These are phyloP conservation scores for Mycosphaerella sp. DNA, from an alignment of 2,329 filamentous ascomycete species.

Conservation along the genomic window DNA sequence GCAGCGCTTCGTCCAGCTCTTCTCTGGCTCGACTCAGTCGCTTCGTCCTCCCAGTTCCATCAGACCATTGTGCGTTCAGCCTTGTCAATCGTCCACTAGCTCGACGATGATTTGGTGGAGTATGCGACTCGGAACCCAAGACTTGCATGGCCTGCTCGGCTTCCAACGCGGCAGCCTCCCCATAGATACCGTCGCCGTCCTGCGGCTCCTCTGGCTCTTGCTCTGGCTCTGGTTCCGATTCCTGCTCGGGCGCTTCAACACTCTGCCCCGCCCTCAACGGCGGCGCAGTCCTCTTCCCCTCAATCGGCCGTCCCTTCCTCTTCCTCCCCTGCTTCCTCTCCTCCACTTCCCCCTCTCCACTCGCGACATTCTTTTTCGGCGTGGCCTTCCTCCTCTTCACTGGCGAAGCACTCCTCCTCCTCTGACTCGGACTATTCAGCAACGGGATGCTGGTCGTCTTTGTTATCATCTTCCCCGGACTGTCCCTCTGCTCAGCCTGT, in stretches of 20 bases:
- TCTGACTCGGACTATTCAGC: slow-evolving; percentile 32
- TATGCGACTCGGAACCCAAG: slow-evolving; percentile 8
- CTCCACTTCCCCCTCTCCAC: background rate
- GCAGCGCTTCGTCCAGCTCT: slow-evolving; percentile 29
- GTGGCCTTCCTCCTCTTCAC: slow-evolving; percentile 16
- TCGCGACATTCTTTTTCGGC: slow-evolving; percentile 28
- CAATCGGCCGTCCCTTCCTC: slow-evolving; percentile 29
- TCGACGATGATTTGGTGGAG: slow-evolving; percentile 8
- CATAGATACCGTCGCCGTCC: background rate
- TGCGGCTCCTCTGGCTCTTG: background rate
- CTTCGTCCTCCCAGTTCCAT: slow-evolving; percentile 19
- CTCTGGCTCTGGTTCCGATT: slow-evolving; percentile 5
- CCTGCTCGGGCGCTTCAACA: background rate
- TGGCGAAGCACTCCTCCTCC: slow-evolving; percentile 20
- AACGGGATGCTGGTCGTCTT: slow-evolving; percentile 37
- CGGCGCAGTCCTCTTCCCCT: slow-evolving; percentile 9
- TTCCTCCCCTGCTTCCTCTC: slow-evolving; percentile 20
- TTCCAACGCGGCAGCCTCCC: background rate
- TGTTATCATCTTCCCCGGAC: slow-evolving; percentile 17
- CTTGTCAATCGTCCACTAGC: slow-evolving; percentile 15
- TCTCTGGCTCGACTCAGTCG: slow-evolving; percentile 28
- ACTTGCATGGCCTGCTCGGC: slow-evolving; percentile 8
- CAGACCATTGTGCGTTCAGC: slow-evolving; percentile 14
- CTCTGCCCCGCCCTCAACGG: slow-evolving; percentile 1
- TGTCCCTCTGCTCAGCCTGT: slow-evolving; percentile 39